A percentile compares a stretch with the other conserved stretches of the same genome.
Evolutionary conservation across 225 moss, liverwort and hornwort species (phyloP).

Genomic region (Physcomitrellopsis africana): DNA sequence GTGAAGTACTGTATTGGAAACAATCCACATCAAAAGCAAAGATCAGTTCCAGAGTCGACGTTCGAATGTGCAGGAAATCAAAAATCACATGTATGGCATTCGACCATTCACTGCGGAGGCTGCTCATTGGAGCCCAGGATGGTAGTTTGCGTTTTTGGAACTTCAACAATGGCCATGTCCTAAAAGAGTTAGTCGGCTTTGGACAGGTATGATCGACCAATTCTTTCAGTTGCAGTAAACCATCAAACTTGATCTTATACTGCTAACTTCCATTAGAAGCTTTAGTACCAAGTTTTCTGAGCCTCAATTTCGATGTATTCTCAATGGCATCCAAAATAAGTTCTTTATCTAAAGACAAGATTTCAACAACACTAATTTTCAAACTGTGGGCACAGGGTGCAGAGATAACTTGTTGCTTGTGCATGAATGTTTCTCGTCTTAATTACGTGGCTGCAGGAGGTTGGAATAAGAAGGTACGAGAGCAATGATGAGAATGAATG

Average conservation of each 20-base stretch:
- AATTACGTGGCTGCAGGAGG: slow-evolving; percentile 83
- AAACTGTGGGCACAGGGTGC: slow-evolving; percentile 40
- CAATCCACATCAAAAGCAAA: not conserved
- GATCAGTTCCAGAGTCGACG: not conserved
- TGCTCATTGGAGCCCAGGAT: slow-evolving; percentile 82
- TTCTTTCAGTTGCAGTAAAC: not conserved
- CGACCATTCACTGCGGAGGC: slow-evolving; percentile 75
- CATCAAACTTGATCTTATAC: not conserved
- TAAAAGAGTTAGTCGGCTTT: slow-evolving; percentile 89
- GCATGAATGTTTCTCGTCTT: slow-evolving; percentile 73
- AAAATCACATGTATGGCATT: slow-evolving; percentile 92
- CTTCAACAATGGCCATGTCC: slow-evolving; percentile 89
- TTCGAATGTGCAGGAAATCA: slow-evolving; percentile 56
- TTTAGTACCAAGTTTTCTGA: not conserved
- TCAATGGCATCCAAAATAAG: not conserved
- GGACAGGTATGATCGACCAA: slow-evolving; percentile 53
- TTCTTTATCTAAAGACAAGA: not conserved
- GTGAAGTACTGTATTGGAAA: not conserved
- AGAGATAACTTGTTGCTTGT: slow-evolving; percentile 74
- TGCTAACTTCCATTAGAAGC: not conserved
- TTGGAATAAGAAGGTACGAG: slow-evolving; percentile 84
- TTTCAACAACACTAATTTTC: not conserved
- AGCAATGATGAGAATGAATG: not conserved
- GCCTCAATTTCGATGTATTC: not conserved
- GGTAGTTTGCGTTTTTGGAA: slow-evolving; percentile 94